These are phyloP conservation scores for Candida krabiensis DNA, from an alignment of 805 yeast genomes.

Conservation along the genomic window DNA sequence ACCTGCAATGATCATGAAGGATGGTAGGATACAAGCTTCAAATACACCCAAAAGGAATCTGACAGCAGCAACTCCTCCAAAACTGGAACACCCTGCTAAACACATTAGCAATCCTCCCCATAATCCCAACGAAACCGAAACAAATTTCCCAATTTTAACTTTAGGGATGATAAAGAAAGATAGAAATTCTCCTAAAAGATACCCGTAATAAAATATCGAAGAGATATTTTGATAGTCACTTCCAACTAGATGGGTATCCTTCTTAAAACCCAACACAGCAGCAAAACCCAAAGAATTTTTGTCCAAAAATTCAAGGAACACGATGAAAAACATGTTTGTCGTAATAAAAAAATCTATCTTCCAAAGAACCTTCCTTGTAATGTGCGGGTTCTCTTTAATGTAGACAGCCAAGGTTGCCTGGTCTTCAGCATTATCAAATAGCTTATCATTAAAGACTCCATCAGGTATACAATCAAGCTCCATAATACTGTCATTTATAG, in stretches of 20 bases:
- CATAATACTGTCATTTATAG: too few species aligned
- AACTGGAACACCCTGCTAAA: constrained; percentile 41
- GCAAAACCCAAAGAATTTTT: constrained; percentile 30
- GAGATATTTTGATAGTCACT: constrained; percentile 46
- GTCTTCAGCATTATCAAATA: constrained; percentile 1
- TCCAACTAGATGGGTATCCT: constrained; percentile 46
- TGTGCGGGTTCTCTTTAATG: background rate
- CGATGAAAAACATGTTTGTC: constrained; percentile 16
- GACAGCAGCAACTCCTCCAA: constrained; percentile 41
- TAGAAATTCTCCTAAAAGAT: constrained; percentile 39
- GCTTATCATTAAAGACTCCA: too few species aligned
- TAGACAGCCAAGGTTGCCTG: background rate
- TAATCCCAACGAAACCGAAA: constrained; percentile 31
- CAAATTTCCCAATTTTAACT: constrained; percentile 39
- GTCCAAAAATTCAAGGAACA: constrained; percentile 16
- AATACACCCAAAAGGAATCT: constrained; percentile 49
- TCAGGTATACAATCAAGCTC: too few species aligned
- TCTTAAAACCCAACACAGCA: constrained; percentile 43
- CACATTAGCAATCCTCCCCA: constrained; percentile 45
- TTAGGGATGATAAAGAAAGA: constrained; percentile 42
- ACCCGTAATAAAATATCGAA: constrained; percentile 50
- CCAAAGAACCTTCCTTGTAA: constrained; percentile 8
- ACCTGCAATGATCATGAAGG: constrained; percentile 48
- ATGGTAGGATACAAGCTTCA: constrained; percentile 54
- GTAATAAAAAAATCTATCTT: constrained; percentile 15